Conservation (phyloP, 176 grass and related monocot species). For the Cocos nucifera region DNA sequence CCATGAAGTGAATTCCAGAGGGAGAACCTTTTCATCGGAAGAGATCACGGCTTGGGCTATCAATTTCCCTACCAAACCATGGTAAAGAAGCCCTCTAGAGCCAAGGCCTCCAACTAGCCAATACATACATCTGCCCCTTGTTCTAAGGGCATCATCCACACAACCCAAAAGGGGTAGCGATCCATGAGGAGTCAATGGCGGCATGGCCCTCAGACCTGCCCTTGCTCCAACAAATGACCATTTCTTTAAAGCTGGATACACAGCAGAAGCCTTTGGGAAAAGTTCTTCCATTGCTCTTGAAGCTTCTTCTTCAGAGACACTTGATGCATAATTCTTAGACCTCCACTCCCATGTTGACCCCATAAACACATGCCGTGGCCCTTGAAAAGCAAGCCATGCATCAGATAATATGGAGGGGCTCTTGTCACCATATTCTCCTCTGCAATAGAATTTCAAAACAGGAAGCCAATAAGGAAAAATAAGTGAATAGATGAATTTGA, state of each 20-base stretch:
- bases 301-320: conserved; percentile 64
- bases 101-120: conserved; percentile 69
- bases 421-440: conserved; percentile 43
- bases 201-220: conserved; percentile 81
- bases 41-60: conserved; percentile 68
- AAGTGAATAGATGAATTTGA: too few relatives aligned
- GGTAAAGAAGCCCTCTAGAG: conserved; percentile 71
- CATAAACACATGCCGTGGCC: conserved; percentile 40
- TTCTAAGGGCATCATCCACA: conserved; percentile 46
- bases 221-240: conserved; percentile 57
- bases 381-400: conserved; percentile 86
- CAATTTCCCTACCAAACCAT: conserved; percentile 76
- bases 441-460: conserved; percentile 14
- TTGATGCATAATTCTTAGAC: conserved; percentile 37
- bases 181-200: conserved; percentile 67
- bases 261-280: conserved; percentile 55
- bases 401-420: conserved; percentile 84
- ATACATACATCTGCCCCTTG: conserved; percentile 38
- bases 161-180: conserved; percentile 72
- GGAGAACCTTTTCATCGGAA: conserved; percentile 52
- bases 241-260: conserved; percentile 75
- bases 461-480: too few relatives aligned
- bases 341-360: conserved; percentile 97
- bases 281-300: conserved; percentile 48
- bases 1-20: conserved; percentile 68